Evolutionary conservation across 1,139 yeast species (phyloP), one percentile per base, ranked within the genome.

Genomic region (Ogataea hybrid): DNA sequence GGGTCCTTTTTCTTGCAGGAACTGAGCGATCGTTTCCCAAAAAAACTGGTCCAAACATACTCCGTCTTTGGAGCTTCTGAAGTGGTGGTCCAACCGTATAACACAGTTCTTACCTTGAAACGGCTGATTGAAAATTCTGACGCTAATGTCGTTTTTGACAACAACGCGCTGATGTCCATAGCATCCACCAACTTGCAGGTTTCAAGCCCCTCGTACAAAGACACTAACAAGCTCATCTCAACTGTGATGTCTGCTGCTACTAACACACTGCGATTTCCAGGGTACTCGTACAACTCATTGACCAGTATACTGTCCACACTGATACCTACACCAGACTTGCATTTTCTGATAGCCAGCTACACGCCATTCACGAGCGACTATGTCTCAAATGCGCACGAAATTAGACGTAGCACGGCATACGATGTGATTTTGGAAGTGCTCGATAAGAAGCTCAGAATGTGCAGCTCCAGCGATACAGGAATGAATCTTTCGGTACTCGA

Each of bases 51-150:
- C 12, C 87, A 86, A 43, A 89, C 98, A 0, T 86, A 85, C 55
- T 85, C 92, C 40, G 84, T 92, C 1, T 90, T 92, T 58, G 87
- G 83, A 41, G 83, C 88, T 0, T 84, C 95, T 2, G 98, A 92
- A 57, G 97, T 92, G 25, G 98, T 94, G 18, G 97, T 92, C 2
- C 97, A 92, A 61, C 98, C 98, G 0, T 92, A 92, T 65, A 92
- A 92, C 62, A 83, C 95, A 0, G 72, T 94, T 20, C 66, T 92
- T 42, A 84, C 98, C 0, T 69, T 94, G 50, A 80, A 82, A 57
- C 68, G 97, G 52, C 71, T 92, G 46, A 85, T 88, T 4, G 92
- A 87, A 50, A 79, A 75, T 55, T 85, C 96, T 37, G 97, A 92
- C 62, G 84, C 89, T 2, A 84, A 89, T 21, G 73, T 89, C 32